Evolutionary conservation across 768 basidiomycete genomes (phyloP).

Genomic region (Albatrellus ellisii): DNA sequence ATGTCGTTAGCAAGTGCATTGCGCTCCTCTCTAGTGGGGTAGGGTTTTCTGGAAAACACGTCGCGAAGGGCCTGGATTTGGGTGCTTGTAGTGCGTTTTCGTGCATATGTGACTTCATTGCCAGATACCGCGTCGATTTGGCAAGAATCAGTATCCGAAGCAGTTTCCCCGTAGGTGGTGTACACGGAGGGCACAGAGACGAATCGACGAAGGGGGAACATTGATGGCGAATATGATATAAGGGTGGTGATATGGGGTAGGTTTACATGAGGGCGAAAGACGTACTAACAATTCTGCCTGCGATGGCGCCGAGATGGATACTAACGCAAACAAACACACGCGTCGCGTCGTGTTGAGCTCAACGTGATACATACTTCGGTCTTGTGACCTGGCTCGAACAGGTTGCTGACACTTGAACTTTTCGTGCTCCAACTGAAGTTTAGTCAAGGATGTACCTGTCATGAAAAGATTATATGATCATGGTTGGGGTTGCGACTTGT

Average conservation of each 20-base stretch:
- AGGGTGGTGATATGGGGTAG: too few relatives aligned
- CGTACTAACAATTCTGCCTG: conserved; percentile 1
- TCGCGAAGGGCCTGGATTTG: neutral
- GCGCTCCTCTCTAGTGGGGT: conserved; percentile 3
- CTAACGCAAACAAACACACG: conserved; percentile 7
- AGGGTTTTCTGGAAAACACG: conserved; percentile 1
- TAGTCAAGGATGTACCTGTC: neutral
- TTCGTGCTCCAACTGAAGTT: neutral
- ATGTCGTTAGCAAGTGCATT: neutral
- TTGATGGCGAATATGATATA: neutral
- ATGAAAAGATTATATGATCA: too few relatives aligned
- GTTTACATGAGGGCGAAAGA: neutral
- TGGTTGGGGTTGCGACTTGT: too few relatives aligned
- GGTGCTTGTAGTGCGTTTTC: neutral
- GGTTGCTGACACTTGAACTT: neutral
- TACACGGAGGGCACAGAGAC: neutral
- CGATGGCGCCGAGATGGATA: too few relatives aligned
- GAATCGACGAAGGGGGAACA: neutral
- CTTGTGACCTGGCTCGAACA: neutral
- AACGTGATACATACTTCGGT: conserved; percentile 2
- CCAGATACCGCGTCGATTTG: neutral
- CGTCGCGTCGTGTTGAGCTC: conserved; percentile 2
- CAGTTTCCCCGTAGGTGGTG: neutral
- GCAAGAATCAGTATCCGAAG: neutral
- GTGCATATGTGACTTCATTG: neutral